Conservation (phyloP, 2,329 filamentous ascomycete species). For the Pseudocercospora ulei region DNA sequence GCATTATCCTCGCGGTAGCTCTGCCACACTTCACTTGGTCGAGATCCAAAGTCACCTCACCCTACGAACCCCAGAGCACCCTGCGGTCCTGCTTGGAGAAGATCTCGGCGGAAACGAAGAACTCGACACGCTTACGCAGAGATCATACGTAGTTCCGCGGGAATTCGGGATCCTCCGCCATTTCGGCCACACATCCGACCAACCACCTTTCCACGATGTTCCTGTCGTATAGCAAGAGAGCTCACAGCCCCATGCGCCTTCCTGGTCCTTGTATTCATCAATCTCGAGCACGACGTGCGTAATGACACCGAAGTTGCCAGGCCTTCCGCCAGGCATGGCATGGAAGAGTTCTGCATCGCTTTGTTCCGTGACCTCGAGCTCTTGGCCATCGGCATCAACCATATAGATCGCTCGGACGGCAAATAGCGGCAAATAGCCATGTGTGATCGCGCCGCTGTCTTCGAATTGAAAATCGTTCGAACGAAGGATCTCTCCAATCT, state of each 20-base stretch:
- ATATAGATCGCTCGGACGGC: conserved; percentile 28
- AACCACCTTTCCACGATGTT: conserved; percentile 37
- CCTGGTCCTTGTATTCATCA: conserved; percentile 36
- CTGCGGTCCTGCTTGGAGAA: conserved; percentile 37
- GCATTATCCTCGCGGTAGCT: conserved; percentile 34
- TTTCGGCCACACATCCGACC: conserved; percentile 38
- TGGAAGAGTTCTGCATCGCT: conserved; percentile 31
- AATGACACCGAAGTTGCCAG: conserved; percentile 33
- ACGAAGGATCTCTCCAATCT: too few relatives aligned
- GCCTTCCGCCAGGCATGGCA: conserved; percentile 32
- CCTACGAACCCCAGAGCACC: conserved; percentile 38
- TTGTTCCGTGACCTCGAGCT: conserved; percentile 25
- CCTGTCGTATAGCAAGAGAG: conserved; percentile 38
- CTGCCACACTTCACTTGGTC: conserved; percentile 34
- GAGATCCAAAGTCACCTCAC: conserved; percentile 35
- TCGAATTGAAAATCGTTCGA: too few relatives aligned
- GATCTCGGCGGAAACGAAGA: conserved; percentile 34
- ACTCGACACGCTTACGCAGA: conserved; percentile 43
- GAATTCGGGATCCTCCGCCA: conserved; percentile 39
- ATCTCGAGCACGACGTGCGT: conserved; percentile 36
- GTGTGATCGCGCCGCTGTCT: too few relatives aligned
- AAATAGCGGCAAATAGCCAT: too few relatives aligned
- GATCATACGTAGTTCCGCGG: conserved; percentile 43
- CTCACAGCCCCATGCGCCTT: conserved; percentile 40
- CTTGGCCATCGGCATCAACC: conserved; percentile 28